phyloP scores from a whole-genome alignment of 2,329 filamentous ascomycete species.

The Amauroascus niger region DNA sequence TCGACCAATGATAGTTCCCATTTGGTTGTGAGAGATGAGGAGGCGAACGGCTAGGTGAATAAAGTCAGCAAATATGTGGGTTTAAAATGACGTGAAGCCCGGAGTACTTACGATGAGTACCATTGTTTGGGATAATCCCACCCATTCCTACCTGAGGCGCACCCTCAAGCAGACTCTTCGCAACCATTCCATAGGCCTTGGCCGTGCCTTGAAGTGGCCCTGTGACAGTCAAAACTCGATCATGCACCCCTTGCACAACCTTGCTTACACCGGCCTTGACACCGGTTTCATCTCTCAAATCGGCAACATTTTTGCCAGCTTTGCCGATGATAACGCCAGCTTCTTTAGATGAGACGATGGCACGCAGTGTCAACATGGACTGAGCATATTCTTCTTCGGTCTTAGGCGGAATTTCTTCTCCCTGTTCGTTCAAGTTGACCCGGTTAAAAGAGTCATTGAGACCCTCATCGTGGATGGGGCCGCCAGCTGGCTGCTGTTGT shows the following conservation, averaged over 20 bases:
- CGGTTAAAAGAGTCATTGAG: conserved; percentile 54
- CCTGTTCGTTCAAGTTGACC: conserved; percentile 54
- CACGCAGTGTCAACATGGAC: conserved; percentile 84
- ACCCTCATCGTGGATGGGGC: conserved; percentile 50
- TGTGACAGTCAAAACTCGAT: conserved; percentile 91
- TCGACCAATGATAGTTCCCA: conserved; percentile 97
- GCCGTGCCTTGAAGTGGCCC: conserved; percentile 81
- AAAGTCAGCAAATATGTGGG: conserved; percentile 15
- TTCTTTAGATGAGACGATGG: conserved; percentile 97
- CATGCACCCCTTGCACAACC: conserved; percentile 93
- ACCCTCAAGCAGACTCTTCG: conserved; percentile 81
- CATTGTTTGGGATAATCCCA: conserved; percentile 72
- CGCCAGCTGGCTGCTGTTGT: conserved; percentile 26
- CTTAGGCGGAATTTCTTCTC: conserved; percentile 69
- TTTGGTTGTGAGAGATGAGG: conserved; percentile 98
- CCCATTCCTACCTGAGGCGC: conserved; percentile 95
- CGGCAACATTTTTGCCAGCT: conserved; percentile 94
- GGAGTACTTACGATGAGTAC: conserved; percentile 75
- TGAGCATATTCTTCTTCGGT: conserved; percentile 95
- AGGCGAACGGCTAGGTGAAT: conserved; percentile 70
- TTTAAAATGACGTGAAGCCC: neutral
- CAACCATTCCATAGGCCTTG: conserved; percentile 86
- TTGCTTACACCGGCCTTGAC: conserved; percentile 98
- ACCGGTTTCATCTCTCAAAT: conserved; percentile 91
- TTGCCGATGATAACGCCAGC: conserved; percentile 99